These are phyloP conservation scores for Ceratobasidium sp. DNA, from an alignment of 1,284 basidiomycete species.

Conservation along the genomic window DNA sequence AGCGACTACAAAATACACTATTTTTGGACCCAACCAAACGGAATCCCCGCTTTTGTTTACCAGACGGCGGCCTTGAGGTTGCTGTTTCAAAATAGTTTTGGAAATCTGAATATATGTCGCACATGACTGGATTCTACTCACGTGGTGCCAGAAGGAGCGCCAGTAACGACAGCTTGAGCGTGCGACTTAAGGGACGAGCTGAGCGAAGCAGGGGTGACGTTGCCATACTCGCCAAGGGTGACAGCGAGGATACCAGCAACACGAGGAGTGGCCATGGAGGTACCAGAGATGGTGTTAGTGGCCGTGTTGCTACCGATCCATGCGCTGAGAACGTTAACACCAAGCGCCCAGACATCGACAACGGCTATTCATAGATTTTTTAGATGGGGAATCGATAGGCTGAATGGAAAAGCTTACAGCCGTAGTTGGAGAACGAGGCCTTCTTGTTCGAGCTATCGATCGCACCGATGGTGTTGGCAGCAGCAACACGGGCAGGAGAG, in stretches of 20 bases:
- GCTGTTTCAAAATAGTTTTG: background rate
- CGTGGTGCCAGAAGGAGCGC: conserved; percentile 36
- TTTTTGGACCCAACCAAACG: background rate
- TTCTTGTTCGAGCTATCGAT: conserved; percentile 85
- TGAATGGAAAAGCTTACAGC: conserved; percentile 49
- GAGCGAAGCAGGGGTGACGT: conserved; percentile 26
- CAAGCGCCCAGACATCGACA: conserved; percentile 52
- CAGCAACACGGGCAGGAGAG: conserved; percentile 66
- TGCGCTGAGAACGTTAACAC: conserved; percentile 82
- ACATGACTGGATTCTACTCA: background rate
- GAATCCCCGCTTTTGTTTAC: background rate
- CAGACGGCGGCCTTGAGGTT: conserved; percentile 37
- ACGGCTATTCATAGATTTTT: conserved; percentile 40
- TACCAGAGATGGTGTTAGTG: conserved; percentile 77
- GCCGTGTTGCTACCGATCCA: conserved; percentile 69
- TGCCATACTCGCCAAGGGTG: conserved; percentile 39
- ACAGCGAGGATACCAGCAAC: conserved; percentile 36
- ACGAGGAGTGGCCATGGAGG: conserved; percentile 66
- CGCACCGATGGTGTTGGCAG: conserved; percentile 89
- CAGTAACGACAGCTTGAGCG: conserved; percentile 36
- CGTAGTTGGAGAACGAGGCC: conserved; percentile 89
- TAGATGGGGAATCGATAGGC: background rate
- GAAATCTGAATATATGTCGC: background rate
- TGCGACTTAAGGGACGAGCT: conserved; percentile 35
- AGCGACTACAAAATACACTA: background rate